Conservation (phyloP, 2,329 filamentous ascomycete species). For the Stemphylium beticola region DNA sequence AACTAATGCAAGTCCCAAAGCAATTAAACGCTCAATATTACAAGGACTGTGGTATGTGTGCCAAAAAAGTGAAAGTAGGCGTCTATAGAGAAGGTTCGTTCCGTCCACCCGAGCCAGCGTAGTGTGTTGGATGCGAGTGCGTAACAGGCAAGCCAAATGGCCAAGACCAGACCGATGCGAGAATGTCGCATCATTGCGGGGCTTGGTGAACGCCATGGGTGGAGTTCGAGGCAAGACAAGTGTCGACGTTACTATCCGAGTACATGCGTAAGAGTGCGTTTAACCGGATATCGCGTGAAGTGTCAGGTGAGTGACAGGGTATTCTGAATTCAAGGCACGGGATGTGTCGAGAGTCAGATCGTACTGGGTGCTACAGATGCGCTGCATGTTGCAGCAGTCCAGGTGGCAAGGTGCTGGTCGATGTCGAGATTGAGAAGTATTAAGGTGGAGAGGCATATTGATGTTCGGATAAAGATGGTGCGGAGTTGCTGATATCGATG, state of each 20-base stretch:
- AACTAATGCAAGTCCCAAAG: constrained; percentile 37
- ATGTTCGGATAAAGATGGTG: background rate
- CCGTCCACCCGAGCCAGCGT: constrained; percentile 47
- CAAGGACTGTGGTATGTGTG: constrained; percentile 33
- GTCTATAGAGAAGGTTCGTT: constrained; percentile 35
- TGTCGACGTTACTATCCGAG: constrained; percentile 25
- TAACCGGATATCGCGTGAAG: constrained; percentile 26
- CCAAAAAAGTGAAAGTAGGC: constrained; percentile 31
- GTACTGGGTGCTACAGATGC: constrained; percentile 32
- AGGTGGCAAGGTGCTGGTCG: constrained; percentile 23
- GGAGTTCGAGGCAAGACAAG: constrained; percentile 16
- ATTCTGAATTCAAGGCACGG: constrained; percentile 26
- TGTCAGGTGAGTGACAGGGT: constrained; percentile 31
- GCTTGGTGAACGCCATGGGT: constrained; percentile 13
- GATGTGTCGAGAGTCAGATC: constrained; percentile 34
- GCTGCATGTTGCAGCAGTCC: constrained; percentile 32
- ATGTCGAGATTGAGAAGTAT: constrained; percentile 26
- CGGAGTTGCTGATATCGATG: constrained; percentile 23
- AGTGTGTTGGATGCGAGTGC: constrained; percentile 39
- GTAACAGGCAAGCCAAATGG: constrained; percentile 26
- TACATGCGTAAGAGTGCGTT: constrained; percentile 20
- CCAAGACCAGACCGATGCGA: constrained; percentile 24
- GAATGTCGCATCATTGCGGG: constrained; percentile 25
- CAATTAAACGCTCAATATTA: constrained; percentile 46
- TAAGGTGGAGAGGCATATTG: constrained; percentile 20